phyloP scores from a whole-genome alignment of 2,329 filamentous ascomycete genomes.

The Calonectria pauciramosa region DNA sequence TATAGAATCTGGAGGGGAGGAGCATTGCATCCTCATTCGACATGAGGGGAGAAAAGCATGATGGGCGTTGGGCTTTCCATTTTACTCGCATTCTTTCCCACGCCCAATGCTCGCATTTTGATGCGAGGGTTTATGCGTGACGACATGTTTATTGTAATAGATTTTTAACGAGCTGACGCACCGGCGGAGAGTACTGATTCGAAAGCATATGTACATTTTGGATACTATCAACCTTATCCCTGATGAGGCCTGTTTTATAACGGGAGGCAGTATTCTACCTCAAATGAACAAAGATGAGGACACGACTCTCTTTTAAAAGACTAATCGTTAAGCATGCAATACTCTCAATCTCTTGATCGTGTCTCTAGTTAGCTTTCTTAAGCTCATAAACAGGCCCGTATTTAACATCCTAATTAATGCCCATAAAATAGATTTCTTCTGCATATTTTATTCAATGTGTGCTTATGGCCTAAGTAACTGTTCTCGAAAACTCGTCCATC shows the following conservation, averaged over 20 bases:
- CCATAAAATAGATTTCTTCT: background rate
- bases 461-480: background rate
- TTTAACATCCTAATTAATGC: background rate
- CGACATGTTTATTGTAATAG: conserved; percentile 45
- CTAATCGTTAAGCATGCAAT: background rate
- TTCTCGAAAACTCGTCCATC: too few species aligned
- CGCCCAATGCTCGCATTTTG: conserved; percentile 29
- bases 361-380: background rate
- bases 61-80: conserved; percentile 44
- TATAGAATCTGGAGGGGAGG: conserved; percentile 33
- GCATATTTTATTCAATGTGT: background rate
- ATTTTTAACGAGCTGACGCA: conserved; percentile 40
- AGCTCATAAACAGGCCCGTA: background rate
- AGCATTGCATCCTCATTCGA: conserved; percentile 29
- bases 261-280: background rate
- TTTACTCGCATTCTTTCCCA: conserved; percentile 43
- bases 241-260: conserved; percentile 1
- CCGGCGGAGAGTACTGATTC: conserved; percentile 20
- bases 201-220: conserved; percentile 28
- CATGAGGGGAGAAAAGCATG: conserved; percentile 40
- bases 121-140: conserved; percentile 31
- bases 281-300: conserved; percentile 6
- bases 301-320: conserved; percentile 3
- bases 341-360: background rate
- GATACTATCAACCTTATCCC: conserved; percentile 30